Percentiles rank a stretch among this genome's conserved stretches.
Conservation (phyloP, 129 eudicot species). For the Artemisia argyi region DNA sequence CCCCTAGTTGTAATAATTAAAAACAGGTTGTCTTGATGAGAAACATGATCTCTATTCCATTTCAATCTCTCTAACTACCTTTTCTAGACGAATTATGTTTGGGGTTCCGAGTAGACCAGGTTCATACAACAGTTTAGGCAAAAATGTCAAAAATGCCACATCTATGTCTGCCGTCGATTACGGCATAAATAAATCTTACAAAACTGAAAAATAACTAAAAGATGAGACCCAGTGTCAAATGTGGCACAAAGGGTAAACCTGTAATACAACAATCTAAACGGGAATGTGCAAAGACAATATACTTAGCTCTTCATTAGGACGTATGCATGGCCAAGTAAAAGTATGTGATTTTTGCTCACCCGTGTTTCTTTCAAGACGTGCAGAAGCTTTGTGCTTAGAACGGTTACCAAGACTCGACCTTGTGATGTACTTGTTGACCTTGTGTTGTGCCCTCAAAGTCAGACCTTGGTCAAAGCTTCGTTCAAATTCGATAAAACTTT, state of each 20-base stretch:
- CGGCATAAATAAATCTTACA: slow-evolving; percentile 28
- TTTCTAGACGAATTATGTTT: slow-evolving; percentile 14
- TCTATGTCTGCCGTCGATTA: slow-evolving; percentile 24
- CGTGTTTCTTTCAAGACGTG: slow-evolving; percentile 9
- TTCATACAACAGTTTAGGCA: slow-evolving; percentile 24
- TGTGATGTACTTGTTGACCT: slow-evolving; percentile 27
- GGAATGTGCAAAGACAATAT: slow-evolving; percentile 61
- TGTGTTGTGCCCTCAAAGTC: slow-evolving; percentile 41
- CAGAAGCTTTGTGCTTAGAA: slow-evolving; percentile 36
- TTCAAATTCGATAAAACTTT: slow-evolving; percentile 30
- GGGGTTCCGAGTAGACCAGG: neutral
- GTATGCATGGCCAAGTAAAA: slow-evolving; percentile 36
- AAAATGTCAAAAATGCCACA: slow-evolving; percentile 36
- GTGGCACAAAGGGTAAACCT: slow-evolving; percentile 24
- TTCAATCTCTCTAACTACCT: neutral
- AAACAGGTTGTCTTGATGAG: no score
- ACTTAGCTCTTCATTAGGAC: slow-evolving; percentile 33
- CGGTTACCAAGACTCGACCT: slow-evolving; percentile 22
- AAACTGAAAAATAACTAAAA: slow-evolving; percentile 20
- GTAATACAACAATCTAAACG: slow-evolving; percentile 25
- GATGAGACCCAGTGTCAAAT: slow-evolving; percentile 28
- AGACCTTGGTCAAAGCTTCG: slow-evolving; percentile 26
- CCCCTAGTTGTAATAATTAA: no score
- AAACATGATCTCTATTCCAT: no score
- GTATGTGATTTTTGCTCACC: slow-evolving; percentile 25